A percentile compares a stretch with the other conserved stretches of the same genome.
Evolutionary conservation across 352 stramenopile species (phyloP).

Genomic region (Globisporangium emineosum): DNA sequence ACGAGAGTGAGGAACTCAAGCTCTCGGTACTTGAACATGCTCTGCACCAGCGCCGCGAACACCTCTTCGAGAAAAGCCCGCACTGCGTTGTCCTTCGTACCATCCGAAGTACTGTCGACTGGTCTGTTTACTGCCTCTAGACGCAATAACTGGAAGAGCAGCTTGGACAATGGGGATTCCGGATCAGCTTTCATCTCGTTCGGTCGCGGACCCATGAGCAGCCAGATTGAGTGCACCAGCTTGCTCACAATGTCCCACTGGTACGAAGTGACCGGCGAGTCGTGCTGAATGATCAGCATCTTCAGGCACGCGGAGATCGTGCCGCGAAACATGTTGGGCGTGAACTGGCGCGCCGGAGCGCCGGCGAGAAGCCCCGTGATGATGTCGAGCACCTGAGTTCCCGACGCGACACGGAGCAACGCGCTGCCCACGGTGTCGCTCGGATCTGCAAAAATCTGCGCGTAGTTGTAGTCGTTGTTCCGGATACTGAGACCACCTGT

Average conservation of each 20-base stretch:
- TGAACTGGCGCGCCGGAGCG: constrained; percentile 47
- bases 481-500: constrained; percentile 42
- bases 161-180: constrained; percentile 49
- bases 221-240: constrained; percentile 48
- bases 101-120: background rate
- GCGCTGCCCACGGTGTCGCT: constrained; percentile 40
- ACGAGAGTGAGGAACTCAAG: background rate
- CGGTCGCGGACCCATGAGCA: constrained; percentile 32
- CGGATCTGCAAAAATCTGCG: constrained; percentile 51
- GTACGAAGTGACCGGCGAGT: constrained; percentile 38
- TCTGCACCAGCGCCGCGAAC: background rate
- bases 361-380: constrained; percentile 57
- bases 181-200: constrained; percentile 29
- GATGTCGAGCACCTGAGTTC: constrained; percentile 65
- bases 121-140: constrained; percentile 10
- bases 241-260: constrained; percentile 46
- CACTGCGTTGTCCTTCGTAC: background rate
- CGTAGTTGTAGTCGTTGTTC: constrained; percentile 58
- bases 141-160: constrained; percentile 53
- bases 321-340: constrained; percentile 69
- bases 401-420: constrained; percentile 43
- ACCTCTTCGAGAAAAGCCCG: constrained; percentile 2
- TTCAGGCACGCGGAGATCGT: constrained; percentile 50
- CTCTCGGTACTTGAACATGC: constrained; percentile 1
- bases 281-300: constrained; percentile 28